Base-by-base conservation (phyloP, 495 filamentous ascomycete genomes). In the Penicillium lagena region DNA sequence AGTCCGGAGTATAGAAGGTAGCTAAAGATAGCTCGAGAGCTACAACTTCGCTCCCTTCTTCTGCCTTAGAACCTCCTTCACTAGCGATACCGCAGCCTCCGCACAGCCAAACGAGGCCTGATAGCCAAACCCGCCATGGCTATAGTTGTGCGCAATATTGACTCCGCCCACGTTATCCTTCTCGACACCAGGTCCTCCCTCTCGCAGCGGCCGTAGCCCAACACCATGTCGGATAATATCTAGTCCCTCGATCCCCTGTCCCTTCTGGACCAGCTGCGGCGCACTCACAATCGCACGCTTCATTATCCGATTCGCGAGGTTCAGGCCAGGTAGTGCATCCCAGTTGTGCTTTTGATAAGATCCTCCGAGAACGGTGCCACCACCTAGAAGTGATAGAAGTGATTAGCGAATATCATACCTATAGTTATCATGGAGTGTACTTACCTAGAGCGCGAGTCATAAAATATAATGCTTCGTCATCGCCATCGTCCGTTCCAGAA, bases 91-190 rank as follows among this genome's bases (percentile, higher is more conserved):
- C 1, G 81, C 85, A 37, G 76, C 71, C 51, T 81, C 66, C 0
- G 90, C 82, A 66, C 87, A 90, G 1, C 93, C 93, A 63, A 87
- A 99, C 12, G 81, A 86, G 15, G 81, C 78, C 62, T 99, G 93
- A 56, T 96, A 89, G 43, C 83, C 93, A 72, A 89, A 96, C 0
- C 93, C 93, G 1, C 87, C 90, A 70, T 96, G 91, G 9, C 94
- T 93, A 60, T 99, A 99, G 52, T 95, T 91, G 60, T 99, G 93
- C 48, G 97, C 89, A 9, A 95, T 80, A 67, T 76, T 80, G 1
- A 79, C 72, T n/a, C 76, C 83, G 22, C 74, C 62, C 14, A 90
- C 77, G 50, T 71, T 73, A 63, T 96, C 90, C 60, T 78, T 87
- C 67, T 96, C 93, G 37, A 97, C 73, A 35, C 93, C 76, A 11